Conservation (phyloP, 805 yeast genomes). For the Schizosaccharomyces cryophilus region DNA sequence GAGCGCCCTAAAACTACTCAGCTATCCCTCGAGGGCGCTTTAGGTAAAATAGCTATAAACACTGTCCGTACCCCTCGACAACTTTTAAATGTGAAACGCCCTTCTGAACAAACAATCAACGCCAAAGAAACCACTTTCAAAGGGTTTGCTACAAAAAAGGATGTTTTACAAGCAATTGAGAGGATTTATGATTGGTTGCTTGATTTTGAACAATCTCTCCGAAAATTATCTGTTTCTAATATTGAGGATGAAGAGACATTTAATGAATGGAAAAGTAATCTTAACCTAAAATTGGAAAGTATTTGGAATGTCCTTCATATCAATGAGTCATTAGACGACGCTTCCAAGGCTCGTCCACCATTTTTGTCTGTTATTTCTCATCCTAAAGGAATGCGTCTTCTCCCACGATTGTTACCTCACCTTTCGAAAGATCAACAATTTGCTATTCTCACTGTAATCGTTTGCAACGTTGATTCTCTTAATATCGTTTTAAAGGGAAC, state of each 20-base stretch:
- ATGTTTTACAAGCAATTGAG: constrained; percentile 43
- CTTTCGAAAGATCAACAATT: constrained; percentile 51
- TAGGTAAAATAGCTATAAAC: constrained; percentile 63
- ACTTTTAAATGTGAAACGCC: constrained; percentile 29
- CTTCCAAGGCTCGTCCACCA: constrained; percentile 35
- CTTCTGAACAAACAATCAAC: constrained; percentile 2
- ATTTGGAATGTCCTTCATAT: constrained; percentile 64
- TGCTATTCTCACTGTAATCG: constrained; percentile 50
- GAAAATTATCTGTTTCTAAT: constrained; percentile 26
- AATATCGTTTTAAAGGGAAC: constrained; percentile 48
- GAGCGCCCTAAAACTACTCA: constrained; percentile 50
- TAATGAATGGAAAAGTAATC: constrained; percentile 14
- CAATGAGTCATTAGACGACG: constrained; percentile 30
- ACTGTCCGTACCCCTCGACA: constrained; percentile 72
- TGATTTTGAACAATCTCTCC: constrained; percentile 50
- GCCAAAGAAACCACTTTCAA: not conserved
- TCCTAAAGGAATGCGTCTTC: constrained; percentile 69
- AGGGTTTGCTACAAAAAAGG: not conserved
- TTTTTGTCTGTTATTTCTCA: constrained; percentile 61
- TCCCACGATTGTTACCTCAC: constrained; percentile 72
- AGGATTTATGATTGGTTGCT: constrained; percentile 52
- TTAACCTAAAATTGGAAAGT: constrained; percentile 13
- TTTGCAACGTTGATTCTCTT: constrained; percentile 56
- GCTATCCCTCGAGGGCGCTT: constrained; percentile 48
- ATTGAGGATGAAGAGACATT: constrained; percentile 13